Evolutionary conservation across 345 rosid species (phyloP).

Genomic region (Eucalyptus albens): DNA sequence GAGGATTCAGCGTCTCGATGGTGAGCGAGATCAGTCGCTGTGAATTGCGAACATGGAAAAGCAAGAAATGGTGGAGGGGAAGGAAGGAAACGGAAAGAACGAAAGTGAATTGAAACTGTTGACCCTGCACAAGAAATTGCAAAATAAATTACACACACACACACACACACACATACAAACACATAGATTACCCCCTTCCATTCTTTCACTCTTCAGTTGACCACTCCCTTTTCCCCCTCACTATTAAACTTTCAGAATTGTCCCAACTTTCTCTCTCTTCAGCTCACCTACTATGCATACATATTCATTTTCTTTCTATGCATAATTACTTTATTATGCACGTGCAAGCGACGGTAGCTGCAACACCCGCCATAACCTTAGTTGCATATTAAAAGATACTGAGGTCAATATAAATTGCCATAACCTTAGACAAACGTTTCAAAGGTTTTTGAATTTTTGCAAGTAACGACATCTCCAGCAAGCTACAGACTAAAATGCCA

Average conservation of each 20-base stretch:
- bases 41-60: background rate
- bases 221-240: background rate
- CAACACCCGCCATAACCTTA: background rate
- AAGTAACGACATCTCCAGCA: background rate
- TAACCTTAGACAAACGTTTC: too few species aligned
- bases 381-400: background rate
- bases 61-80: background rate
- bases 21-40: background rate
- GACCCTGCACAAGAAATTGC: background rate
- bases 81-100: background rate
- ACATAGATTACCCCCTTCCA: background rate
- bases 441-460: background rate
- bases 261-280: background rate
- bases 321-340: background rate
- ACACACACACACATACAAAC: too few species aligned
- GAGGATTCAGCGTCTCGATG: background rate
- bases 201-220: background rate
- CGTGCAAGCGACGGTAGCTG: accelerated
- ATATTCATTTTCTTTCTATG: background rate
- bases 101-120: background rate
- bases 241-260: background rate
- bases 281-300: background rate
- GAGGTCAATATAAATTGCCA: too few species aligned
- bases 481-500: background rate
- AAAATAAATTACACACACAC: background rate